Base-by-base conservation (phyloP, 306 rosid species). In the Alnus rubra region DNA sequence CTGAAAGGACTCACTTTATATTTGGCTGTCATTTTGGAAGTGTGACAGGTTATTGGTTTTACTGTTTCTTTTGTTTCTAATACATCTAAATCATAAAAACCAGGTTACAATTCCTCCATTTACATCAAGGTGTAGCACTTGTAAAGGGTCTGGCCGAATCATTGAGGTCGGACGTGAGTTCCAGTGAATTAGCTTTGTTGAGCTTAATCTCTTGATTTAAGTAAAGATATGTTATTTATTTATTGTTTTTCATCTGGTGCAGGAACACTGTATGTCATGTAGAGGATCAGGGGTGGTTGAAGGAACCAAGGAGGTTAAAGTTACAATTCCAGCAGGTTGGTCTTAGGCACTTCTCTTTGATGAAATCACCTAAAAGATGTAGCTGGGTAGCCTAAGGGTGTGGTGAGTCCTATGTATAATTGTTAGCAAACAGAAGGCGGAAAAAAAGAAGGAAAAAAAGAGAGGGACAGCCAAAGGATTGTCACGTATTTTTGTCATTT, bases 31-130 rank as follows among this genome's bases (percentile, higher is more conserved):
- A 42, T 71, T 48, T 37, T 78, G 12, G 56, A 35, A 37, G 31
- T 75, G 16, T 50, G 45, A 67, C 48, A 47, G 37, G 56, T 63
- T 75, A 18, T 68, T 54, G 79, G 49, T 33, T 74, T 73, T 49
- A 52, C 60, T 71, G 39, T 75, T 30, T 35, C 9, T 76, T 63
- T 68, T 14, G 15, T 74, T 69, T 78, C 83, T 85, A 76, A 65
- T 74, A 65, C 49, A 62, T 75, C 77, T 56, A 74, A 71, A 69
- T 83, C 54, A 77, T 80, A 76, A 73, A 18, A 73, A 18, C 71
- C 88, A 95, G 99, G 90, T 95, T 73, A 95, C 99, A 10, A 86
- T 95, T 83, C 97, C 97, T 51, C 99, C 99, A 74, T 95, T 95
- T 83, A 91, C 97, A 37, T 88, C 99, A 55, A 90, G 93, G 49